A percentile compares a stretch with the other conserved stretches of the same genome.
Evolutionary conservation across 2,329 filamentous ascomycete species (phyloP).

Genomic region (Thielaviopsis populi): DNA sequence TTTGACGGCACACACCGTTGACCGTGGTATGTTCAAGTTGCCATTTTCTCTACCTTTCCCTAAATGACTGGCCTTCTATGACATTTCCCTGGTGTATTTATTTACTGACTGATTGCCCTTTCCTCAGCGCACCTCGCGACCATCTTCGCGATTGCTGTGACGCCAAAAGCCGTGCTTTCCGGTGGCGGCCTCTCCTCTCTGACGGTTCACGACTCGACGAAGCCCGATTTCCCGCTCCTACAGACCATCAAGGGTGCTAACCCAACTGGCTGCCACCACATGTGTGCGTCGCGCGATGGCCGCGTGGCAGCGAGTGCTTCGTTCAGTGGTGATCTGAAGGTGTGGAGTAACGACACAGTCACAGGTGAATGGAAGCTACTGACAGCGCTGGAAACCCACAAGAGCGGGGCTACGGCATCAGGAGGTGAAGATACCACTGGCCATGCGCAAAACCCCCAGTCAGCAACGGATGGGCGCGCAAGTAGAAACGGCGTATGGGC

Average conservation of each 20-base stretch:
- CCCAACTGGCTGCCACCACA: slow-evolving; percentile 79
- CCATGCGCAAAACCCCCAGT: not conserved
- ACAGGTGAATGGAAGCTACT: slow-evolving; percentile 38
- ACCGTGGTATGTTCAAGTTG: slow-evolving; percentile 48
- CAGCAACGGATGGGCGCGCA: not conserved
- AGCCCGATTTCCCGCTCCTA: slow-evolving; percentile 56
- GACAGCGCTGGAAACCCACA: slow-evolving; percentile 23
- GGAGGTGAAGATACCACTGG: slow-evolving; percentile 25
- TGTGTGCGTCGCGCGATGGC: slow-evolving; percentile 55
- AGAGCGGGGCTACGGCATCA: slow-evolving; percentile 24
- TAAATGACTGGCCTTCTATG: not conserved
- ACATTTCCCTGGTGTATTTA: not conserved
- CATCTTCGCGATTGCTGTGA: slow-evolving; percentile 71
- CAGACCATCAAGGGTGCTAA: slow-evolving; percentile 73
- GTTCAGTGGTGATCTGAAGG: slow-evolving; percentile 75
- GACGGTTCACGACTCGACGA: slow-evolving; percentile 60
- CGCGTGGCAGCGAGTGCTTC: slow-evolving; percentile 66
- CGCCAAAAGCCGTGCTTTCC: slow-evolving; percentile 58
- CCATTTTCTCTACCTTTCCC: not conserved
- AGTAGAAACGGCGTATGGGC: slow-evolving; percentile 62
- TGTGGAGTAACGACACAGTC: slow-evolving; percentile 52
- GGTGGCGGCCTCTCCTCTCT: slow-evolving; percentile 73
- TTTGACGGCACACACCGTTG: slow-evolving; percentile 78
- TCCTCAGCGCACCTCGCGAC: slow-evolving; percentile 61
- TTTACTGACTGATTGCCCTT: slow-evolving; percentile 17